Evolutionary conservation across 768 basidiomycete genomes (phyloP).

Genomic region (Neoboletus brunneissimus): DNA sequence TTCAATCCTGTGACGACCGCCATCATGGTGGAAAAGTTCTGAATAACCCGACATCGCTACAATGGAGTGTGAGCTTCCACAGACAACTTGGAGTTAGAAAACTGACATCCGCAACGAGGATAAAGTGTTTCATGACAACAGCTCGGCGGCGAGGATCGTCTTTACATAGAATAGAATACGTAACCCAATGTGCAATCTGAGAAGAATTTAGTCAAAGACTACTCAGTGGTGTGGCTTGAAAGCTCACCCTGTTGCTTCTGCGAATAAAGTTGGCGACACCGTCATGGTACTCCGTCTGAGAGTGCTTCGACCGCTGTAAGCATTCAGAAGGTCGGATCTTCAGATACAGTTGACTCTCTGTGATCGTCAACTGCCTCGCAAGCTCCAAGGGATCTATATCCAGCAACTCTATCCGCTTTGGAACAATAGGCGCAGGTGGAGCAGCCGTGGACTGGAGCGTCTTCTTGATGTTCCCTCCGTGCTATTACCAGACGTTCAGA

Average conservation of each 20-base stretch:
- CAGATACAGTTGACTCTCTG: conserved; percentile 58
- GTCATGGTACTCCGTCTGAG: conserved; percentile 41
- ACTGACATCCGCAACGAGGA: conserved; percentile 60
- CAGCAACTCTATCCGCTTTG: conserved; percentile 47
- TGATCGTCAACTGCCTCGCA: conserved; percentile 65
- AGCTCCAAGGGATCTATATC: conserved; percentile 66
- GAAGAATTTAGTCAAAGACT: background rate
- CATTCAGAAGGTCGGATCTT: conserved; percentile 62
- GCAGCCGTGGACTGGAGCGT: conserved; percentile 36
- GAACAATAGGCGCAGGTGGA: conserved; percentile 50
- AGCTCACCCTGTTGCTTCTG: conserved; percentile 50
- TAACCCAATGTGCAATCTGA: conserved; percentile 61
- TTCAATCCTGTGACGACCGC: conserved; percentile 68
- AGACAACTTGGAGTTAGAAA: background rate
- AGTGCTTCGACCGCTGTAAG: conserved; percentile 52
- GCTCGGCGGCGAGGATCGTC: conserved; percentile 61
- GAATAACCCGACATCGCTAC: conserved; percentile 58
- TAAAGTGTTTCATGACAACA: conserved; percentile 62
- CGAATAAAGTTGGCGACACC: conserved; percentile 59
- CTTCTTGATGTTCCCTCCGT: conserved; percentile 35
- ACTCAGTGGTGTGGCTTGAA: background rate
- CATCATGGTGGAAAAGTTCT: conserved; percentile 69
- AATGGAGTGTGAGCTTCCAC: conserved; percentile 2
- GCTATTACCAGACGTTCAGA: conserved; percentile 12
- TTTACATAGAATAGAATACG: conserved; percentile 51